phyloP scores from a whole-genome alignment of 2,329 filamentous ascomycete genomes.

The Daldinia eschscholtzii region DNA sequence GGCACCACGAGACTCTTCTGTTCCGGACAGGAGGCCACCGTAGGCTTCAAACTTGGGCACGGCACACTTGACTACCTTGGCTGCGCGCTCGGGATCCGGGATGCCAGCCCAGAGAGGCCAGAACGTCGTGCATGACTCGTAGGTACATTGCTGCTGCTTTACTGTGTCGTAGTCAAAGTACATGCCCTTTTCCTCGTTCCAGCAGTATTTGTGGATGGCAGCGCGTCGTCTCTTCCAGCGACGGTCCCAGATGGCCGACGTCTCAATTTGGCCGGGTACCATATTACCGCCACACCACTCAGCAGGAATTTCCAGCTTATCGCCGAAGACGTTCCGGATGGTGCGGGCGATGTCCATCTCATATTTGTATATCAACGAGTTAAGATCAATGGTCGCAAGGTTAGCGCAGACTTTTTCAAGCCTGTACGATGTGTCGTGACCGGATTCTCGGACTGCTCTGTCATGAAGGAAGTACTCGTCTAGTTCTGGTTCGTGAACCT shows the following conservation, averaged over 20 bases:
- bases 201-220: constrained; percentile 91
- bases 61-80: constrained; percentile 81
- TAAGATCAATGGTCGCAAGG: constrained; percentile 92
- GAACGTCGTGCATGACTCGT: constrained; percentile 93
- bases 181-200: constrained; percentile 93
- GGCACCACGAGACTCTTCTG: constrained; percentile 85
- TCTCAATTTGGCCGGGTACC: constrained; percentile 77
- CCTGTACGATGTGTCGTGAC: constrained; percentile 95
- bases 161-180: constrained; percentile 97
- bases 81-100: constrained; percentile 87
- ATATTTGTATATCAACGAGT: constrained; percentile 96
- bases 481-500: constrained; percentile 85
- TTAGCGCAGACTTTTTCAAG: constrained; percentile 89
- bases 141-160: constrained; percentile 82
- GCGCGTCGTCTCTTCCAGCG: constrained; percentile 86
- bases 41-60: constrained; percentile 89
- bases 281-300: constrained; percentile 82
- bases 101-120: constrained; percentile 98
- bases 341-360: constrained; percentile 91
- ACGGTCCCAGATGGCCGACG: constrained; percentile 90
- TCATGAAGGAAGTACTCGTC: constrained; percentile 98
- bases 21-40: constrained; percentile 90
- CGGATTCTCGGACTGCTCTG: constrained; percentile 93
- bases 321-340: constrained; percentile 86
- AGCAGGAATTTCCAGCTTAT: constrained; percentile 82